A percentile compares a stretch with the other conserved stretches of the same genome.
phyloP scores from a whole-genome alignment of 768 basidiomycete genomes.

The Hydnum rufescens region DNA sequence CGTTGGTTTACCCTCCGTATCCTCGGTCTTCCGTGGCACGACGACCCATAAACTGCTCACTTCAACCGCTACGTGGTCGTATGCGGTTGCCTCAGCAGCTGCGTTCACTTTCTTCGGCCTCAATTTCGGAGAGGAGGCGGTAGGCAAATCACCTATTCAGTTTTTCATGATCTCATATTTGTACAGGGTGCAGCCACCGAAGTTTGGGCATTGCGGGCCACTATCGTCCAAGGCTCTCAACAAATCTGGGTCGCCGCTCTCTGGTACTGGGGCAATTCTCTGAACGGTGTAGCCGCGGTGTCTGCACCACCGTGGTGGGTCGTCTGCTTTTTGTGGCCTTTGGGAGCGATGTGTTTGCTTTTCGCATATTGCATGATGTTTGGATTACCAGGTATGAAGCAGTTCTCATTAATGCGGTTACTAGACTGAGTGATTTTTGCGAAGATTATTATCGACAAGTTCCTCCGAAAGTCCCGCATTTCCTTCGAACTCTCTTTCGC shows the following conservation, averaged over 20 bases:
- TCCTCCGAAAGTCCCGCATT: constrained; percentile 86
- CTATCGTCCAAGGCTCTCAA: constrained; percentile 85
- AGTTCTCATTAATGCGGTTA: not conserved
- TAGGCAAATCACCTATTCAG: constrained; percentile 17
- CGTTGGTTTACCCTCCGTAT: constrained; percentile 70
- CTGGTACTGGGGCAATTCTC: constrained; percentile 86
- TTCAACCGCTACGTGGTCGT: constrained; percentile 71
- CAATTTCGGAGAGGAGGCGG: constrained; percentile 94
- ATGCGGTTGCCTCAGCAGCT: constrained; percentile 82
- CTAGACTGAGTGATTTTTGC: constrained; percentile 8
- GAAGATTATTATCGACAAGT: constrained; percentile 78
- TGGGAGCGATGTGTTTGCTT: constrained; percentile 49
- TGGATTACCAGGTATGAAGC: constrained; percentile 56
- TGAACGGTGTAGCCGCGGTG: constrained; percentile 32
- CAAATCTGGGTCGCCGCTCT: constrained; percentile 90
- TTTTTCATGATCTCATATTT: not conserved
- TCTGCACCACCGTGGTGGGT: constrained; percentile 70
- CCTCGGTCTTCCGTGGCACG: constrained; percentile 26
- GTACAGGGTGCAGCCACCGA: constrained; percentile 77
- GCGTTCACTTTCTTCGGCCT: constrained; percentile 87
- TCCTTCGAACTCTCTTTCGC: constrained; percentile 73
- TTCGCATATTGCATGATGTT: constrained; percentile 73
- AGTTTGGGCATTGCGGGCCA: constrained; percentile 81
- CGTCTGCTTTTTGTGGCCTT: constrained; percentile 59
- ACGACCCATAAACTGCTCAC: constrained; percentile 46